Base-by-base conservation (phyloP, 768 basidiomycete genomes). In the Clitopilus passeckerianus region DNA sequence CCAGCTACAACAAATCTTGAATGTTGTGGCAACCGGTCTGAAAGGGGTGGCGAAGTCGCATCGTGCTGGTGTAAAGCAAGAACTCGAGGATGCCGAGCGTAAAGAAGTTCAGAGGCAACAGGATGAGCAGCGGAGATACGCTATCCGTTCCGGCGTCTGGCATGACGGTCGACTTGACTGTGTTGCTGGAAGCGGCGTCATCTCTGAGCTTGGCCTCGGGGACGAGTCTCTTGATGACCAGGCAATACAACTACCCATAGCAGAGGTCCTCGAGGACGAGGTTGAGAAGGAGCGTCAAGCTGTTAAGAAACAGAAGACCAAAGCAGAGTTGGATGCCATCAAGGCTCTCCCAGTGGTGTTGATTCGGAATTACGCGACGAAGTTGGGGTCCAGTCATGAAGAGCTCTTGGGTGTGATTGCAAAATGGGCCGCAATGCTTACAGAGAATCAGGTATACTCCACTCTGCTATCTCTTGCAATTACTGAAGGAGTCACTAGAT, bases 91-190 rank as follows among this genome's bases (percentile, higher is more conserved):
- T 34, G 65, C 72, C 14, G 72, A 80, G 27, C 70, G 68, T 12
- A 68, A 75, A n/a, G 69, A 73, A 14, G 69, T 72, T n/a, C 66
- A 71, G 33, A 74, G 75, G 22, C 71, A 74, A 0, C 77, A 77
- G 30, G 72, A 79, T 54, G 71, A 65, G 18, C 68, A 71, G 10
- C 70, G 71, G 22, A 75, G 76, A 15, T 75, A 81, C 59, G 71
- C 77, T 41, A 85, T 94, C 60, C 71, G 71, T 18, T 65, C 73
- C n/a, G 91, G 91, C 0, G 80, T 76, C 24, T 95, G 87, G 86
- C 93, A 95, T 64, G 95, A 98, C 67, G 90, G 89, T 8, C 79
- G 95, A 55, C 60, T 97, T 34, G 95, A 96, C 67, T 86, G 85
- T 60, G 74, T 95, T 33, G 86, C 91, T 1, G 95, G 94, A 0